Base-by-base conservation (phyloP, 1,139 yeast species). In the Protomyces inundatus region DNA sequence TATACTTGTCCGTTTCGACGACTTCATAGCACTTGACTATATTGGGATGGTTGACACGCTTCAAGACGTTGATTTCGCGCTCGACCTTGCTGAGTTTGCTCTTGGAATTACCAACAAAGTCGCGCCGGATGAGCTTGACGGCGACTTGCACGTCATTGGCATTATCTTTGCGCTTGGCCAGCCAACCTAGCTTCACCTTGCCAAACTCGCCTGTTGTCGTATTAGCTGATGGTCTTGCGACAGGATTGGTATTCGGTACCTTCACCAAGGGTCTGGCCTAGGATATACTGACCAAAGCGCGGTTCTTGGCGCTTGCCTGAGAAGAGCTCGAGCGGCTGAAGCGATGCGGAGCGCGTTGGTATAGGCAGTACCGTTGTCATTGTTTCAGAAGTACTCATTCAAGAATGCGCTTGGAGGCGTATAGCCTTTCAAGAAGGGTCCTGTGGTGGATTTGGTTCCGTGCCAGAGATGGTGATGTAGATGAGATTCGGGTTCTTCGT, bases 261-360 rank as follows among this genome's bases (percentile, higher is more conserved):
- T 77, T 91, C 97, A 48, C 98, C 98, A n/a, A 93, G 78, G 1
- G 98, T 91, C 30, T 96, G 86, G 3, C 98, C 98, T 6, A 93
- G 80, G 42, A 88, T 83, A 72, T 91, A 93, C 45, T 88, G 85
- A 42, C 98, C 98, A 73, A 93, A 16, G 23, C 48, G 48, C 48
- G 48, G 48, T 9, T 42, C 48, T 42, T n/a, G 23, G 4, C 32
- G 33, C 32, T 42, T 42, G 9, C 9, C 48, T n/a, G 48, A 3
- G 9, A 16, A 30, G 48, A 4, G n/a, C 30, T 14, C 48, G 9
- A 42, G 48, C 6, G 48, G 48, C 23, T 42, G 48, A 4, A 42
- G 23, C 10, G 48, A 42, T 4, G 16, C 48, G 9, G 48, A 42
- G 48, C 48, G 48, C 48, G 48, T 42, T 4, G 48, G 48, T n/a